Evolutionary conservation across 1,284 basidiomycete species (phyloP).

Genomic region (Ceratobasidium sp.): DNA sequence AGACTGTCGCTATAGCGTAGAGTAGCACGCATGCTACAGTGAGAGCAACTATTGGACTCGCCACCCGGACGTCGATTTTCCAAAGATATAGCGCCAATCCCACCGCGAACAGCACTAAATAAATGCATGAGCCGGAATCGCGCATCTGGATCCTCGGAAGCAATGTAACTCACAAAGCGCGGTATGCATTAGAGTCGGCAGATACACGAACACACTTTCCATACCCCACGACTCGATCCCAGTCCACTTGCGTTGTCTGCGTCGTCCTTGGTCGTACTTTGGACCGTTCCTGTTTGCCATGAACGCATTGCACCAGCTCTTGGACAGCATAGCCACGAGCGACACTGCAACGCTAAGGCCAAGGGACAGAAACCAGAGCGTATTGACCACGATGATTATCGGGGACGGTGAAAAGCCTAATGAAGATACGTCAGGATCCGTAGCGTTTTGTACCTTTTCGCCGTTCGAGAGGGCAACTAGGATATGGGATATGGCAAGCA

Average conservation of each 20-base stretch:
- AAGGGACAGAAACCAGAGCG: background rate
- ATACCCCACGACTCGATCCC: too few relatives aligned
- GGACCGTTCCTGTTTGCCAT: background rate
- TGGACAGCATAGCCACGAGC: conserved; percentile 5
- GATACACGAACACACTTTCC: too few relatives aligned
- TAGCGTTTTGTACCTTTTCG: too few relatives aligned
- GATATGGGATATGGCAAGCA: background rate
- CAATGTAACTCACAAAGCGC: too few relatives aligned
- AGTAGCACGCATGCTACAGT: background rate
- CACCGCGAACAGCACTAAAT: conserved; percentile 1
- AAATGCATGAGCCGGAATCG: too few relatives aligned
- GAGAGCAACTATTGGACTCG: too few relatives aligned
- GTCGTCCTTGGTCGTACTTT: background rate
- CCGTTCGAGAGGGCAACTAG: background rate
- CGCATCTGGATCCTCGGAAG: too few relatives aligned
- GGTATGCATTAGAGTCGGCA: too few relatives aligned
- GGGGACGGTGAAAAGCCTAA: background rate
- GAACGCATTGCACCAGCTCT: conserved; percentile 3
- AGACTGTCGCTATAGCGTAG: background rate
- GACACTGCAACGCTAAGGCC: conserved; percentile 5
- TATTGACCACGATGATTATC: background rate
- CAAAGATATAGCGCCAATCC: too few relatives aligned
- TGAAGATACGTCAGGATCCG: too few relatives aligned
- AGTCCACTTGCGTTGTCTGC: background rate
- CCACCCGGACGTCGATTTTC: too few relatives aligned